Evolutionary conservation across 163 green algal species (phyloP).

Genomic region (Chlorella variabilis): DNA sequence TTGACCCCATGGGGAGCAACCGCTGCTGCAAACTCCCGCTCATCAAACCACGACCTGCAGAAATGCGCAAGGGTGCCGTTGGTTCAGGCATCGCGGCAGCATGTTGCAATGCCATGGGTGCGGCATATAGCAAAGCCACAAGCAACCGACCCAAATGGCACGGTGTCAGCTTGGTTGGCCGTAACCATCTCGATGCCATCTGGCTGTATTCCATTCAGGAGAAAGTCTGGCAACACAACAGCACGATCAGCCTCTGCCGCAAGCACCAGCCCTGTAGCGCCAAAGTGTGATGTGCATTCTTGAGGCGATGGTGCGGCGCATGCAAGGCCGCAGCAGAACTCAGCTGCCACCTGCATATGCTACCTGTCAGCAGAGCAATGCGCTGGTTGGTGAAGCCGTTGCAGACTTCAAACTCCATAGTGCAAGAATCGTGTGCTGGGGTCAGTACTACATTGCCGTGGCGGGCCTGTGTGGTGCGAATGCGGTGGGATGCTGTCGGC

Average conservation of each 20-base stretch:
- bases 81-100: too few relatives aligned
- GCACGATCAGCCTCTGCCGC: background rate
- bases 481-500: too few relatives aligned
- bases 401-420: slow-evolving; percentile 3
- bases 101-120: too few relatives aligned
- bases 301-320: background rate
- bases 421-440: background rate
- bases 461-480: too few relatives aligned
- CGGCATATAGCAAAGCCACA: too few relatives aligned
- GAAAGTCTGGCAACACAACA: background rate
- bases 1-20: slow-evolving; percentile 1
- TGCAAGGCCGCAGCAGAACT: too few relatives aligned
- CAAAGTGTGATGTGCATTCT: too few relatives aligned
- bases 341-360: too few relatives aligned
- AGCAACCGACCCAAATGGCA: background rate
- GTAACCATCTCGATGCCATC: background rate
- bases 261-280: background rate
- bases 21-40: background rate
- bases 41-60: slow-evolving; percentile 20
- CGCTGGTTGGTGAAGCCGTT: slow-evolving; percentile 10
- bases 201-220: slow-evolving; percentile 1
- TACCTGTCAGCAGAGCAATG: background rate
- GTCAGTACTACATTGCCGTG: too few relatives aligned
- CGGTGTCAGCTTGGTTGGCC: background rate
- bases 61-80: background rate